Base-by-base conservation (phyloP, 2,329 filamentous ascomycete genomes). In the Ambrosiella cleistominuta region DNA sequence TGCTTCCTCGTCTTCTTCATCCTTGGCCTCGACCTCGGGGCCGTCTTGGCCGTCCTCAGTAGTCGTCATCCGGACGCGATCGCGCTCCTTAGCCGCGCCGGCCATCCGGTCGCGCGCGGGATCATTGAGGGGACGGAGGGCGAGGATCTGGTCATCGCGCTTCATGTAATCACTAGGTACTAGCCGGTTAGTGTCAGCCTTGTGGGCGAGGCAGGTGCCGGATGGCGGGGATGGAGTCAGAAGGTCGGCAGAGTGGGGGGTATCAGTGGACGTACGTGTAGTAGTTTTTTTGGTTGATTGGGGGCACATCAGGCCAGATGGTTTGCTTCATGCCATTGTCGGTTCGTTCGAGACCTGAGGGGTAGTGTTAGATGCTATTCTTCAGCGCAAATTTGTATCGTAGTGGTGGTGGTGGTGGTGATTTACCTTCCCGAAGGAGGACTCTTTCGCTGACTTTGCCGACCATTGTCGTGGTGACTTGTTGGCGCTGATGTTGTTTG, bases 281-380 rank as follows among this genome's bases (percentile, higher is more conserved):
- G 71, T 98, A 98, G 70, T 98, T 98, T 75, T 98, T 98, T 70
- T 98, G 93, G 69, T 98, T 98, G 71, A 98, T 98, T 66, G 93
- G 88, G 49, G 81, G 78, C 60, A 95, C 83, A 67, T 93, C 85
- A 8, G 93, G 91, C 91, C 93, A 98, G 69, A 79, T 94, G 53
- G 89, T 87, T 67, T 93, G 81, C 68, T 90, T 93, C 85, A 98
- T 91, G 72, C 91, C 90, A 80, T 98, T 98, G 75, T 98, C 93
- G 61, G 93, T 97, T 68, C 91, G 81, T 73, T 95, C 88, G 63
- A 98, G 82, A 63, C 93, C 91, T 96, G 68, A 7, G 39, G 36
- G 12, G 7, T 54, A 44, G 40, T 49, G n/a, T n/a, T 52, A 47
- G 36, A 56, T 45, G 44, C 61, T 15, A 19, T 19, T 44, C 39